Evolutionary conservation across 345 rosid genomes (phyloP).

Genomic region (Diplotaxis tenuifolia): DNA sequence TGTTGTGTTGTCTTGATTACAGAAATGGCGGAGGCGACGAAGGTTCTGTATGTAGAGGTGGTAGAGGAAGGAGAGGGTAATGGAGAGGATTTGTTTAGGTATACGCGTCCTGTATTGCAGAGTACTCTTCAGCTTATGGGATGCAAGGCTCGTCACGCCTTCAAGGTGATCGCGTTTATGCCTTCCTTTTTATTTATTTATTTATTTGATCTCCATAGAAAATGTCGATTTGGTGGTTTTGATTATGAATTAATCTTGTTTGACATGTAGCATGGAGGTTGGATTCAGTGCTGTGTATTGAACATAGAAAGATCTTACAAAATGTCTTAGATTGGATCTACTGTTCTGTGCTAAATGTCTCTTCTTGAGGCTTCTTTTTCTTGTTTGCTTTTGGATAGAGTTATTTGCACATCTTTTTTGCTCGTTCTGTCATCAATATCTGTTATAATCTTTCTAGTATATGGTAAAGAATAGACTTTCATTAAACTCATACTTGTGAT

Average conservation of each 20-base stretch:
- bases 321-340: background rate
- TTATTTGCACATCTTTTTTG: background rate
- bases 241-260: background rate
- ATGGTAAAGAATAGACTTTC: background rate
- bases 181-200: background rate
- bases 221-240: background rate
- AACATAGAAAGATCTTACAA: background rate
- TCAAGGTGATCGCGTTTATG: constrained; percentile 55
- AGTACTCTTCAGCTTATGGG: constrained; percentile 98
- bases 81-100: constrained; percentile 63
- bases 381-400: background rate
- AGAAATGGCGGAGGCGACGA: constrained; percentile 65
- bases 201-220: no score
- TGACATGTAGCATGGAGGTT: background rate
- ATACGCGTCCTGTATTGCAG: constrained; percentile 87
- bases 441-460: background rate
- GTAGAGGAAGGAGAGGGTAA: constrained; percentile 47
- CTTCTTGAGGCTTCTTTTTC: background rate
- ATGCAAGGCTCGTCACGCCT: constrained; percentile 96
- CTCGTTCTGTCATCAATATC: background rate
- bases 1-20: background rate
- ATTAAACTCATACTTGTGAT: background rate
- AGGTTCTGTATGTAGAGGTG: constrained; percentile 78
- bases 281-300: constrained; percentile 8
- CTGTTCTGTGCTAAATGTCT: background rate